phyloP scores from a whole-genome alignment of 805 yeast species.

The Middelhovenomyces tepae region DNA sequence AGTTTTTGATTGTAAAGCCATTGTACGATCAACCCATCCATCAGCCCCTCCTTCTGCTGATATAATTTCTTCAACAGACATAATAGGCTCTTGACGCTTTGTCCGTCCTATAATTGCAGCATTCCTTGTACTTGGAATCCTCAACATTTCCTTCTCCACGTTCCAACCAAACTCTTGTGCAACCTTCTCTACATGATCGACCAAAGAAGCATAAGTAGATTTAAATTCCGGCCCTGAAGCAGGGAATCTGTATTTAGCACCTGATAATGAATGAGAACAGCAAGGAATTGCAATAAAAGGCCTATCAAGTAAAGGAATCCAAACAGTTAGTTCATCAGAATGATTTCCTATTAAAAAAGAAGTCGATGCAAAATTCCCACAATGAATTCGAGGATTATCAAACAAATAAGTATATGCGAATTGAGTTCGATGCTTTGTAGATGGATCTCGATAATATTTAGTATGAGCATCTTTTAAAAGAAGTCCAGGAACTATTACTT shows the following conservation, averaged over 20 bases:
- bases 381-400: constrained; percentile 4
- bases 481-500: constrained; percentile 73
- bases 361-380: constrained; percentile 34
- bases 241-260: constrained; percentile 61
- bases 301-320: constrained; percentile 74
- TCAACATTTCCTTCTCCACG: constrained; percentile 72
- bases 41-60: constrained; percentile 81
- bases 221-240: constrained; percentile 24
- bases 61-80: constrained; percentile 48
- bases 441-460: constrained; percentile 2
- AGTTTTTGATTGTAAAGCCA: constrained; percentile 57
- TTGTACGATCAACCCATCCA: constrained; percentile 78
- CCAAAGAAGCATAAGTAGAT: constrained; percentile 78
- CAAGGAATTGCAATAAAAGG: constrained; percentile 94
- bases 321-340: constrained; percentile 88
- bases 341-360: constrained; percentile 91
- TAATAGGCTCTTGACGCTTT: constrained; percentile 26
- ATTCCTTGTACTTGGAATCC: constrained; percentile 92
- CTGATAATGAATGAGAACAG: constrained; percentile 81
- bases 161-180: constrained; percentile 72
- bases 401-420: constrained; percentile 6
- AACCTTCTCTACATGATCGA: constrained; percentile 71
- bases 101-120: constrained; percentile 75
- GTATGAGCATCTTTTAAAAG: constrained; percentile 36
- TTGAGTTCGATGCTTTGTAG: background rate